Evolutionary conservation across 140 eudicot species (phyloP), one percentile per base, ranked within the genome.

Genomic region (Bidens hawaiensis): DNA sequence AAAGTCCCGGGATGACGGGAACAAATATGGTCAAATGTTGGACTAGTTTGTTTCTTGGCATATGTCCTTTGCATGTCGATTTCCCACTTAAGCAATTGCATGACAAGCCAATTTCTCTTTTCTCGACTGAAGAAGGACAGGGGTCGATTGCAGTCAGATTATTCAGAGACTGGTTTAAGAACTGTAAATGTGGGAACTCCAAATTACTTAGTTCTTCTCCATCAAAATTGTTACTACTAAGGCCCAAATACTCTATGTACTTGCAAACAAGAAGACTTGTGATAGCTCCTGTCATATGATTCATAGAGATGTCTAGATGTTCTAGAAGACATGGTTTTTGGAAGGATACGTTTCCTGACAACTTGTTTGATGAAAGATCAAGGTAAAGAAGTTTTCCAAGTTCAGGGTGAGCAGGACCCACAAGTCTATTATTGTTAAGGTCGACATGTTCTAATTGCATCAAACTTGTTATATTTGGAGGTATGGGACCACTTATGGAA

Each of bases 291-390:
- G 57, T 45, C 57, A 63, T 46, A 4, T 9, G 25, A 63, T 46
- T 63, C 26, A 4, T 23, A 45, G 69, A 63, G 43, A 45, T 27
- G 45, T 63, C 30, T 45, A 63, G 12, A 63, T 45, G 19, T 13
- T 9, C 0, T 5, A 63, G 42, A 15, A 5, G 0, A 26, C 69
- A 45, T 0, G 30, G 57, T 26, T 17, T 26, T 12, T 48, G 69
- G 11, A 63, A 63, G 1, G 53, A 45, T 12, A 63, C 28, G 5
- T 45, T 45, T 4, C 43, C 57, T 0, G 19, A 63, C 69, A 45
- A 45, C 17, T 15, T 11, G 57, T 63, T 63, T 26, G 43, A 45
- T n/a, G 33, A 24, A 4, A 63, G 30, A n/a, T n/a, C n/a, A n/a
- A n/a, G n/a, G n/a, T n/a, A n/a, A n/a, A n/a, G n/a, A n/a, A n/a